phyloP scores from a whole-genome alignment of 306 rosid genomes.

The Trifolium fragiferum region DNA sequence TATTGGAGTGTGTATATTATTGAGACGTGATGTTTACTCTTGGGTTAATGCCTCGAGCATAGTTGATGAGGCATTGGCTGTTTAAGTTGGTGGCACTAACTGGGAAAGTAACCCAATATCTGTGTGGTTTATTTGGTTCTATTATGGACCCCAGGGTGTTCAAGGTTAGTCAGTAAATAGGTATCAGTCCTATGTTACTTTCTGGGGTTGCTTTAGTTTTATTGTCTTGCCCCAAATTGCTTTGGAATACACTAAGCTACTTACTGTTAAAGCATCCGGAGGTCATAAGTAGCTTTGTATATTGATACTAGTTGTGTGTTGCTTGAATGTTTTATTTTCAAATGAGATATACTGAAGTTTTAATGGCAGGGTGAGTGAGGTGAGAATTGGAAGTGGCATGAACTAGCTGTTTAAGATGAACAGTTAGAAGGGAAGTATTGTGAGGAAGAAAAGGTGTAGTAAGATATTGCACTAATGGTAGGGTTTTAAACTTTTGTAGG shows the following conservation, averaged over 20 bases:
- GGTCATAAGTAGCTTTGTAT: background rate
- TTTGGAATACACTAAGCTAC: conserved; percentile 11
- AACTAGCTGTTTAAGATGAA: background rate
- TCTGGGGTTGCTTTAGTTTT: background rate
- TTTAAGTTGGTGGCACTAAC: background rate
- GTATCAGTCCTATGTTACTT: background rate
- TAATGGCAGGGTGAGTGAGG: background rate
- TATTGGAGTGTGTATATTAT: background rate
- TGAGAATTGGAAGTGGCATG: background rate
- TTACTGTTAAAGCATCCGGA: background rate
- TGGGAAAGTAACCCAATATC: background rate
- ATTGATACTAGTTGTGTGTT: background rate
- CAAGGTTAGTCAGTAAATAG: background rate
- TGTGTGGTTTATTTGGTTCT: background rate
- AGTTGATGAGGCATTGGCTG: background rate
- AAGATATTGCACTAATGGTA: background rate
- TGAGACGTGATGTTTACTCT: conserved; percentile 26
- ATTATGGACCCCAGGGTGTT: background rate
- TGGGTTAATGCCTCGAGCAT: conserved; percentile 1
- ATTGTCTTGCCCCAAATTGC: background rate
- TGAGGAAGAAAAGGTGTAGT: background rate
- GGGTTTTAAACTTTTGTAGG: background rate
- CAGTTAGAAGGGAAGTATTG: background rate
- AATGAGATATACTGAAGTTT: background rate
- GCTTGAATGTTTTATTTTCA: conserved; percentile 5